A percentile compares a stretch with the other conserved stretches of the same genome.
Conservation (phyloP, 108 stramenopile genomes). For the Conticribra guillardii region DNA sequence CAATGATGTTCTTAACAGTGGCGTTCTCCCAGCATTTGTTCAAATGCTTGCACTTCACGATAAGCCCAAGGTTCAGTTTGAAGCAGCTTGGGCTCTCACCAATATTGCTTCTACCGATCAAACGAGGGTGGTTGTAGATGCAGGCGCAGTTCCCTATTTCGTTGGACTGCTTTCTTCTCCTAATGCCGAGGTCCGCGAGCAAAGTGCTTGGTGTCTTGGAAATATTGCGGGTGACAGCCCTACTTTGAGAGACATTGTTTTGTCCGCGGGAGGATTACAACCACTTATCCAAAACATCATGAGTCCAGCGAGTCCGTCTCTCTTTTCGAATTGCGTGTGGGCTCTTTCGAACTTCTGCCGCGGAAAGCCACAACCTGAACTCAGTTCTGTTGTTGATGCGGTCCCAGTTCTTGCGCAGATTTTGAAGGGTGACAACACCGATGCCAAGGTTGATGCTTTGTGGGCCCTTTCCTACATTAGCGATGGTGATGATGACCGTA, state of each 20-base stretch:
- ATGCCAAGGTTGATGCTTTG: slow-evolving; percentile 70
- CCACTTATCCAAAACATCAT: slow-evolving; percentile 76
- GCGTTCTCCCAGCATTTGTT: slow-evolving; percentile 75
- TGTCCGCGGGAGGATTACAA: slow-evolving; percentile 60
- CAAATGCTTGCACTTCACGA: slow-evolving; percentile 58
- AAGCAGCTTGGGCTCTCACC: slow-evolving; percentile 95
- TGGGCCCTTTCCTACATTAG: slow-evolving; percentile 94
- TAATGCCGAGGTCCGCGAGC: slow-evolving; percentile 89
- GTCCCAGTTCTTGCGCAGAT: slow-evolving; percentile 56
- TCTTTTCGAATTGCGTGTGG: slow-evolving; percentile 90
- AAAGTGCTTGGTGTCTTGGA: slow-evolving; percentile 95
- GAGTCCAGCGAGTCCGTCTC: slow-evolving; percentile 67
- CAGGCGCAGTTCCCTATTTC: slow-evolving; percentile 72
- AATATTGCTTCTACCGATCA: slow-evolving; percentile 90
- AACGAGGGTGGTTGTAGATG: slow-evolving; percentile 73
- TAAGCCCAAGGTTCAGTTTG: slow-evolving; percentile 78
- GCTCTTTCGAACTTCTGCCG: slow-evolving; percentile 94
- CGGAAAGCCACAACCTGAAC: slow-evolving; percentile 84
- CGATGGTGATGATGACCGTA: slow-evolving; percentile 84
- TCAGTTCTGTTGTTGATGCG: slow-evolving; percentile 54
- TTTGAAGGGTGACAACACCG: slow-evolving; percentile 37
- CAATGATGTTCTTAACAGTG: slow-evolving; percentile 69
- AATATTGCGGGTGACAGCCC: slow-evolving; percentile 94
- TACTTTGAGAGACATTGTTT: slow-evolving; percentile 71
- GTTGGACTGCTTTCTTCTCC: slow-evolving; percentile 65